Evolutionary conservation across 768 basidiomycete genomes (phyloP).

Genomic region (Hortiboletus campestris): DNA sequence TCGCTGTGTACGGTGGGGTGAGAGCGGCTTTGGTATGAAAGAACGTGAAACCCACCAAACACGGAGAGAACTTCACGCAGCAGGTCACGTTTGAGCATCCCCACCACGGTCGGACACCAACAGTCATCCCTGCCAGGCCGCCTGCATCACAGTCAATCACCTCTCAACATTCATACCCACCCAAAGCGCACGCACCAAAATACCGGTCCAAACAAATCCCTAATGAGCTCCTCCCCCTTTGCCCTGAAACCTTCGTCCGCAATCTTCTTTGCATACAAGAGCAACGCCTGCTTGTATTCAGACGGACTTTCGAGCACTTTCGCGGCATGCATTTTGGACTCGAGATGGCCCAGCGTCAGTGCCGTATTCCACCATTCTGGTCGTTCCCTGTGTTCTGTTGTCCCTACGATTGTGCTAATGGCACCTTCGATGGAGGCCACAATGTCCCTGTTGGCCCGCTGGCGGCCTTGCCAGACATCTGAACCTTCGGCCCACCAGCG

Average conservation of each 20-base stretch:
- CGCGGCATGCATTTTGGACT: constrained; percentile 76
- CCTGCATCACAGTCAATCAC: constrained; percentile 36
- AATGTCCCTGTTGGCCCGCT: constrained; percentile 53
- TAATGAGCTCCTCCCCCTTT: constrained; percentile 89
- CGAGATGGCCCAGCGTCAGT: constrained; percentile 84
- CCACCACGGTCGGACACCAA: constrained; percentile 71
- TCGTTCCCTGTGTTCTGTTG: constrained; percentile 43
- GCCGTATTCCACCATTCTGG: constrained; percentile 84
- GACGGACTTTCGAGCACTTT: constrained; percentile 72
- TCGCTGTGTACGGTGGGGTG: constrained; percentile 41
- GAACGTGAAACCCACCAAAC: constrained; percentile 58
- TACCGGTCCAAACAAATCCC: constrained; percentile 86
- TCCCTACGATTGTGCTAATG: constrained; percentile 42
- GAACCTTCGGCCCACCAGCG: constrained; percentile 85
- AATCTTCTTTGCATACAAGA: constrained; percentile 78
- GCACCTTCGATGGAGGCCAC: constrained; percentile 54
- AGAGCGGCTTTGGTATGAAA: not conserved
- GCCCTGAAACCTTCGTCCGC: constrained; percentile 86
- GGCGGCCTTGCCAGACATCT: constrained; percentile 77
- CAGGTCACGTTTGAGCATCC: constrained; percentile 77
- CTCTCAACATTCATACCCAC: not conserved
- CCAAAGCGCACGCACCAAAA: constrained; percentile 64
- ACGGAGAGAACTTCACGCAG: constrained; percentile 74
- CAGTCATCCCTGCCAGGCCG: constrained; percentile 59
- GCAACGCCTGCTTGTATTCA: constrained; percentile 78